A percentile compares a stretch with the other conserved stretches of the same genome.
phyloP scores from a whole-genome alignment of 352 stramenopile species.

The Phytophthora citrophthora region DNA sequence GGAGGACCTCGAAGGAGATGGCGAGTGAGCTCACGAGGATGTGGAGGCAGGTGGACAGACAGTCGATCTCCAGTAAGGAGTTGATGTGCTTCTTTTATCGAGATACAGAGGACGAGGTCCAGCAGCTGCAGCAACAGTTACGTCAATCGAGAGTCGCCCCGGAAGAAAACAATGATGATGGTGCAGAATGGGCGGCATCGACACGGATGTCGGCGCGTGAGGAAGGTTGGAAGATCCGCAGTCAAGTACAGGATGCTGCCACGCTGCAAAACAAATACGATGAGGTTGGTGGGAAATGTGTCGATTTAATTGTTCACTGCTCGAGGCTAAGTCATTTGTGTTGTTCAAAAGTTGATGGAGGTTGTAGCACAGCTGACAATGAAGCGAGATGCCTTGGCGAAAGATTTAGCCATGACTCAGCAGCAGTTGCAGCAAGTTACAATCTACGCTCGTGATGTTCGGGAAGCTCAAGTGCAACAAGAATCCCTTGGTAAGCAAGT shows the following conservation, averaged over 20 bases:
- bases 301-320: not conserved
- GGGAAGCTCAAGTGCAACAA: not conserved
- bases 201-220: not conserved
- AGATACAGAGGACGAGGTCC: not conserved
- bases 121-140: not conserved
- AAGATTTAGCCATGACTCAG: not conserved
- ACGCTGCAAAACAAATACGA: not conserved
- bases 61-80: conserved; percentile 3
- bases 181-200: not conserved
- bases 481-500: not conserved
- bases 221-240: not conserved
- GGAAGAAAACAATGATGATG: not conserved
- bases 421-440: not conserved
- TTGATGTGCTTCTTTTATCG: not conserved
- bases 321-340: not conserved
- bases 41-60: conserved; percentile 3
- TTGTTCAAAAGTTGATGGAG: not conserved
- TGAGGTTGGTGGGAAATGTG: not conserved
- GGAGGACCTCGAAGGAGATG: not conserved
- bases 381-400: not conserved
- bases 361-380: not conserved
- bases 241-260: not conserved
- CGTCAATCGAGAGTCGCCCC: not conserved
- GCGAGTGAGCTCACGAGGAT: not conserved
- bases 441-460: not conserved